phyloP scores from a whole-genome alignment of 2,329 filamentous ascomycete species.

The Stemphylium beticola region DNA sequence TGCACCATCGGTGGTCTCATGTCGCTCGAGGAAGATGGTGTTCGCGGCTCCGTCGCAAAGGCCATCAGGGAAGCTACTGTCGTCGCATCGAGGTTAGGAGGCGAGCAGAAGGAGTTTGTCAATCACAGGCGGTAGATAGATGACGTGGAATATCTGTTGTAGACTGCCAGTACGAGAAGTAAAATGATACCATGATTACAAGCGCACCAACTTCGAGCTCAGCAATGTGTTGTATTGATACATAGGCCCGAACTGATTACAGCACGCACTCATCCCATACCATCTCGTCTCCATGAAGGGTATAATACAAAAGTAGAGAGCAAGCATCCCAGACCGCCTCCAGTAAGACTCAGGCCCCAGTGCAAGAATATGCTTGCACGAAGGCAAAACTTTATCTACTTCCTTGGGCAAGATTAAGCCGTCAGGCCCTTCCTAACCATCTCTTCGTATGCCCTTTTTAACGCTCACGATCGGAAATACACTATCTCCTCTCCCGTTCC shows the following conservation, averaged over 20 bases:
- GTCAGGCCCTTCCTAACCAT: no score
- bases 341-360: neutral
- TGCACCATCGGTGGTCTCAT: conserved; percentile 78
- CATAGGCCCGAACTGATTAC: neutral
- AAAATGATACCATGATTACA: conserved; percentile 15
- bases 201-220: neutral
- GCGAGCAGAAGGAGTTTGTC: conserved; percentile 56
- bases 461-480: neutral
- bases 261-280: neutral
- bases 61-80: conserved; percentile 74
- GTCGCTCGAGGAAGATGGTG: conserved; percentile 74
- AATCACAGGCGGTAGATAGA: conserved; percentile 49
- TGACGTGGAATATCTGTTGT: neutral
- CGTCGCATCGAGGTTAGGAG: conserved; percentile 70
- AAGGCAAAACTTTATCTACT: neutral
- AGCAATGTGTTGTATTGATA: neutral
- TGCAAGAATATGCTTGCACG: neutral
- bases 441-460: neutral
- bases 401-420: no score
- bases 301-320: conserved; percentile 28
- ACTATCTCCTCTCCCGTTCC: conserved; percentile 36
- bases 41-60: conserved; percentile 70
- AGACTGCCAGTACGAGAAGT: neutral
- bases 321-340: neutral
- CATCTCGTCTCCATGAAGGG: conserved; percentile 7